Percentiles rank a stretch among this genome's conserved stretches.
These are phyloP conservation scores for Neopestalotiopsis rosae DNA, from an alignment of 2,329 filamentous ascomycete species.

Conservation along the genomic window DNA sequence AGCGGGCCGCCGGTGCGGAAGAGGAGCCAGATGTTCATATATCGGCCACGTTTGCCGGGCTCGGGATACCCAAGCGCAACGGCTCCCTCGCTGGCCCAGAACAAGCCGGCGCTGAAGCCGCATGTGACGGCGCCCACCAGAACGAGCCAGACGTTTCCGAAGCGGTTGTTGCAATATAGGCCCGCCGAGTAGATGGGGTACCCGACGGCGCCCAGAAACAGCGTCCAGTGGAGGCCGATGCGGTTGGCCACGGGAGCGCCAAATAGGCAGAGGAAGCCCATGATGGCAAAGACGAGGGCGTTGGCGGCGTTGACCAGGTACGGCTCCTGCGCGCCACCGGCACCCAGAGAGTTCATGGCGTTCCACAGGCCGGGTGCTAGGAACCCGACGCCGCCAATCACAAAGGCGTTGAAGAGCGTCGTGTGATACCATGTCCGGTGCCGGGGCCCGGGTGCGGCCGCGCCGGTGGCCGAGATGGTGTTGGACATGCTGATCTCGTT, in stretches of 20 bases:
- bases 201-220: slow-evolving; percentile 40
- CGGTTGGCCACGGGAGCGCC: slow-evolving; percentile 40
- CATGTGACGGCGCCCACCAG: slow-evolving; percentile 72
- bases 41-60: slow-evolving; percentile 68
- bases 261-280: slow-evolving; percentile 40
- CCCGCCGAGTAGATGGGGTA: slow-evolving; percentile 42
- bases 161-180: slow-evolving; percentile 48
- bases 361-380: slow-evolving; percentile 59
- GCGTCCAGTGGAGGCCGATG: slow-evolving; percentile 37
- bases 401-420: slow-evolving; percentile 58
- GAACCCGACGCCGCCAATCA: slow-evolving; percentile 59
- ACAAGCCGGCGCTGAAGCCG: slow-evolving; percentile 73
- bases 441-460: not conserved
- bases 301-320: slow-evolving; percentile 49
- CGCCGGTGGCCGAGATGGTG: not conserved
- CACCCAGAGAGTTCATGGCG: slow-evolving; percentile 59
- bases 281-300: slow-evolving; percentile 40
- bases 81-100: slow-evolving; percentile 79
- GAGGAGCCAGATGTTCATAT: slow-evolving; percentile 73
- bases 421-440: slow-evolving; percentile 51
- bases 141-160: slow-evolving; percentile 67
- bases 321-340: slow-evolving; percentile 56
- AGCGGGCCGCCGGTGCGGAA: slow-evolving; percentile 61
- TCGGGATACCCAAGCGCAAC: slow-evolving; percentile 76
- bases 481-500: not conserved